phyloP scores from a whole-genome alignment of 441 rosid genomes.

The Croton setiger region DNA sequence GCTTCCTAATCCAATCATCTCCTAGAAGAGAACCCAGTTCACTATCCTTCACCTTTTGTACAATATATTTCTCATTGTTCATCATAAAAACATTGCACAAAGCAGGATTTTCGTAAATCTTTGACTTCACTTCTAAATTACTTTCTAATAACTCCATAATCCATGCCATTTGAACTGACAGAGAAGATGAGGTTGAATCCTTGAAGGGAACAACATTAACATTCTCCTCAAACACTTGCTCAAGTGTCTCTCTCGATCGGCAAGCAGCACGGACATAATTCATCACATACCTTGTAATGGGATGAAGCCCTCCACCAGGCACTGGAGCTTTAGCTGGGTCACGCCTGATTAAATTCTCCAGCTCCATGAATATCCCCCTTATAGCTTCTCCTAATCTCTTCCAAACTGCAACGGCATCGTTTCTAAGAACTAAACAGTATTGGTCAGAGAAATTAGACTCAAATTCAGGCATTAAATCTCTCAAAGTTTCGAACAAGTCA shows the following conservation, averaged over 20 bases:
- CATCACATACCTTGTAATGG: constrained; percentile 92
- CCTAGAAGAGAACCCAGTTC: constrained; percentile 74
- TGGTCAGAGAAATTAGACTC: constrained; percentile 68
- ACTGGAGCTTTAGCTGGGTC: constrained; percentile 81
- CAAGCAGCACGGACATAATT: constrained; percentile 85
- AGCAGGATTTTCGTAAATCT: constrained; percentile 65
- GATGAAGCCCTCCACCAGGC: constrained; percentile 82
- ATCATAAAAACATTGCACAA: constrained; percentile 69
- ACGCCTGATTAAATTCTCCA: constrained; percentile 80
- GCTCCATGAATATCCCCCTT: constrained; percentile 86
- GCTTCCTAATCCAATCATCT: constrained; percentile 89
- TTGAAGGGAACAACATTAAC: constrained; percentile 41
- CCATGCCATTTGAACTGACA: constrained; percentile 78
- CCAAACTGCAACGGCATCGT: constrained; percentile 72
- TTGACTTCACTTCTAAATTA: constrained; percentile 80
- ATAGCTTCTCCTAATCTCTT: constrained; percentile 75
- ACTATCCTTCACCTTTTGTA: constrained; percentile 71
- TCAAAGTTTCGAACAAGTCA: constrained; percentile 77
- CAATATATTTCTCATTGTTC: constrained; percentile 83
- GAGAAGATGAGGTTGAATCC: constrained; percentile 43
- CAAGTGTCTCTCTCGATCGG: constrained; percentile 66
- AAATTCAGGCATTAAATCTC: constrained; percentile 80
- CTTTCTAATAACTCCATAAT: constrained; percentile 89
- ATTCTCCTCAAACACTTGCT: constrained; percentile 72
- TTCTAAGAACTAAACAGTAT: constrained; percentile 67